These are phyloP conservation scores for Cyclotella sp. DNA, from an alignment of 108 stramenopile species.

Conservation along the genomic window DNA sequence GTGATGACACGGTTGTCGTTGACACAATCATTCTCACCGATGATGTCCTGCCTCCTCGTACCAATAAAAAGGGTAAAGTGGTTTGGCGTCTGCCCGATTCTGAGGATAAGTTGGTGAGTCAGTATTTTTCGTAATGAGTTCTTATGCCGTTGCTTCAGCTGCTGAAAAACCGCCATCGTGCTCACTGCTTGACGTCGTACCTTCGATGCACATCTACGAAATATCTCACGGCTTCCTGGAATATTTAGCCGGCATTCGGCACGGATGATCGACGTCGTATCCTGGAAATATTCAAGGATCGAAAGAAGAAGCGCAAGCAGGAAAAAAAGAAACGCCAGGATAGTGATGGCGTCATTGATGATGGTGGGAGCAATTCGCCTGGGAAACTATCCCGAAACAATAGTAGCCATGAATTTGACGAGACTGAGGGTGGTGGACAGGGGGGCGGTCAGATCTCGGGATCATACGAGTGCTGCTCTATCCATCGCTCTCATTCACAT, in stretches of 20 bases:
- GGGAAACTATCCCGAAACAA: conserved; percentile 3
- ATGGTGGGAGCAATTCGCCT: conserved; percentile 3
- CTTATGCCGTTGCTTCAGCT: not conserved
- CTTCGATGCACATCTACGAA: not conserved
- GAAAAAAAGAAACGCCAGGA: conserved; percentile 42
- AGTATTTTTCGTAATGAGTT: not conserved
- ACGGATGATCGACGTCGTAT: conserved; percentile 75
- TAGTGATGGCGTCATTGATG: not conserved
- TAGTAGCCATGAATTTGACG: conserved; percentile 15
- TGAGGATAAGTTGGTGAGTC: conserved; percentile 44
- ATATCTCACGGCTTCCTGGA: too few species aligned
- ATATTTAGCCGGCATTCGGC: conserved; percentile 70
- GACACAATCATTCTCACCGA: conserved; percentile 63
- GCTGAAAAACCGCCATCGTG: not conserved
- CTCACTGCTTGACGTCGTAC: not conserved
- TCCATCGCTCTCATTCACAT: not conserved
- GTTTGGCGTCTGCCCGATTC: conserved; percentile 73
- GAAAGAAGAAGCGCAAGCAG: conserved; percentile 72
- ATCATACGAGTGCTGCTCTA: not conserved
- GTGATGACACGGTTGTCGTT: conserved; percentile 67
- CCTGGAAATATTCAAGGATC: conserved; percentile 78
- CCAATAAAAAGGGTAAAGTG: conserved; percentile 70
- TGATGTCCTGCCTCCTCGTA: conserved; percentile 70
- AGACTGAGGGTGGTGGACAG: not conserved
- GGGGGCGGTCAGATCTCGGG: not conserved